Base-by-base conservation (phyloP, 2,329 filamentous ascomycete genomes). In the Penicillium decumbens region DNA sequence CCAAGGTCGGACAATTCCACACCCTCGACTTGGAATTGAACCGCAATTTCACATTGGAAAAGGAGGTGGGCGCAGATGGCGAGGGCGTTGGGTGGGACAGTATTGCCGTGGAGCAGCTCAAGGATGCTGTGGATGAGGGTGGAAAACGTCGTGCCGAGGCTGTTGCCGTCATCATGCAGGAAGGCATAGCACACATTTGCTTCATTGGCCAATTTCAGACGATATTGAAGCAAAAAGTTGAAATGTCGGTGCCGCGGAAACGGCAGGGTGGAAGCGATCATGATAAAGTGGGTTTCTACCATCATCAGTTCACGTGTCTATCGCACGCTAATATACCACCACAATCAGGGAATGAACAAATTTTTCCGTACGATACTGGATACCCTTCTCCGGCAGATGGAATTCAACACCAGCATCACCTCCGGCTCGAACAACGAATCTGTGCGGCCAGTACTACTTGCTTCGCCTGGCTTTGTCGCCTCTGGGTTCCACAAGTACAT, bases 151-250 rank as follows among this genome's bases (percentile, higher is more conserved):
- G 87, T 54, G 90, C 89, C 1, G 87, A 92, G 54, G 80, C 95
- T 15, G 89, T 90, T 47, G 92, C 93, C 0, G 85, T 97, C 0
- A 88, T 97, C 23, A 92, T 98, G 87, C 88, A 95, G 62, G 92
- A 97, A 56, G 75, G 74, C 1, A 45, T 78, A 9, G 75, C 74
- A 4, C 74, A 77, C 63, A 75, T 77, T n/a, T 76, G 74, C 53
- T 75, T 77, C 49, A 72, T 77, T 50, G 76, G 75, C 3, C 74
- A 76, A 45, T 74, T 73, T 35, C 73, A 75, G 56, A 77, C 75
- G 9, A 69, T 77, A 41, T 52, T 77, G 48, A 74, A 75, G 59
- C 75, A 77, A 52, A 75, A 73, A 47, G 63, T 77, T 24, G 74
- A 77, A 57, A 70, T 73, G 60, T 71, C 69, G 1, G 72, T 77